Evolutionary conservation across 2,329 filamentous ascomycete species (phyloP), one percentile per base, ranked within the genome.

Genomic region (Gliomastix tumulicola): DNA sequence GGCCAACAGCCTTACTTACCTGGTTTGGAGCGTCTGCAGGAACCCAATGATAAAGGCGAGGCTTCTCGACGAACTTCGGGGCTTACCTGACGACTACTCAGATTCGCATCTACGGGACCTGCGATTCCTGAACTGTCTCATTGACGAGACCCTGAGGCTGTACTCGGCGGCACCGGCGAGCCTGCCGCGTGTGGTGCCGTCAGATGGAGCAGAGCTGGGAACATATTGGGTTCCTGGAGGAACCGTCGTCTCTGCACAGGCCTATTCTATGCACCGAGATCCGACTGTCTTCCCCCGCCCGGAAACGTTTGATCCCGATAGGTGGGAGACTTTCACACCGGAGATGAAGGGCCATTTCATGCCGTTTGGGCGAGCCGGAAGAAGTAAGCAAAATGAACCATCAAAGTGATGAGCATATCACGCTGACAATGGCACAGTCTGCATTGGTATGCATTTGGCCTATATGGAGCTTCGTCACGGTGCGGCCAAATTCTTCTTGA

Each of bases 361-460:
- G 7, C 45, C 45, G 7, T 32, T 3, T 47, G 46, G 45, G 40
- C 6, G 7, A 17, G 21, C 21, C n/a, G 21, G 13, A n/a, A 25
- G 34, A 28, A 28, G 34, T 28, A 35, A 21, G 38, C 27, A n/a
- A n/a, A n/a, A n/a, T n/a, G n/a, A n/a, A n/a, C n/a, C n/a, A n/a
- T n/a, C n/a, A n/a, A n/a, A n/a, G n/a, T n/a, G n/a, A n/a, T n/a
- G n/a, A n/a, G n/a, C n/a, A n/a, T n/a, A n/a, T n/a, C n/a, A n/a
- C n/a, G n/a, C n/a, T n/a, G n/a, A n/a, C n/a, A n/a, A n/a, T n/a
- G n/a, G 27, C 25, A 30, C 41, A 62, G 55, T 53, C 3, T 81
- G 76, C 41, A 57, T 82, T 13, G 76, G 76, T 3, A 55, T 74
- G 19, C 72, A 79, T 41, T 58, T 81, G 16, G 75, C 76, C 1